Percentiles rank a stretch among this genome's conserved stretches.
These are phyloP conservation scores for Coemansia sp. DNA, from an alignment of 192 early-diverging fungal species.

Conservation along the genomic window DNA sequence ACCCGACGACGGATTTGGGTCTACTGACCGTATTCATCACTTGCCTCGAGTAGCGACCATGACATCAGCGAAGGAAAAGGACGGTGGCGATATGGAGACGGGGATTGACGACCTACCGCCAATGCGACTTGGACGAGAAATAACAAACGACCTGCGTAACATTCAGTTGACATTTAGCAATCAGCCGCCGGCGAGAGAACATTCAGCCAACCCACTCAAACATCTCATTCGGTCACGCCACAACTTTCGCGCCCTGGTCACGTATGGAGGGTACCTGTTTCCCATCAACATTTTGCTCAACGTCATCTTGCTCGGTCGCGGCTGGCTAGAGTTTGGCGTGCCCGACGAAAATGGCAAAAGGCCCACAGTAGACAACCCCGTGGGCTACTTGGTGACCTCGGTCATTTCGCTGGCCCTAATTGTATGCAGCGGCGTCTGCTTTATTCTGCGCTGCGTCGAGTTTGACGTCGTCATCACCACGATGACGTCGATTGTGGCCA, in stretches of 20 bases:
- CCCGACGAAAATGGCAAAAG: constrained; percentile 14
- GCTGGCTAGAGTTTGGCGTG: constrained; percentile 44
- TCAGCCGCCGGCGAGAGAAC: constrained; percentile 13
- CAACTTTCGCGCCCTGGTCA: constrained; percentile 57
- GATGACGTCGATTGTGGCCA: constrained; percentile 35
- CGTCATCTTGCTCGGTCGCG: constrained; percentile 52
- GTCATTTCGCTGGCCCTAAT: constrained; percentile 52
- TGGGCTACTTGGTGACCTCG: constrained; percentile 46
- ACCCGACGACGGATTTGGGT: not conserved
- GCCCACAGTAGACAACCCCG: constrained; percentile 38
- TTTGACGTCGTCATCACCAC: constrained; percentile 50
- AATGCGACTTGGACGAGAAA: constrained; percentile 36
- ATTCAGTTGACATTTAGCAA: constrained; percentile 51
- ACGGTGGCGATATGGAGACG: constrained; percentile 26
- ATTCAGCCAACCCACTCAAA: constrained; percentile 34
- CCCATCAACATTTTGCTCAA: constrained; percentile 58
- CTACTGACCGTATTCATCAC: constrained; percentile 17
- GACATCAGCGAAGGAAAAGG: constrained; percentile 31
- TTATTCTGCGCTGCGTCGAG: constrained; percentile 56
- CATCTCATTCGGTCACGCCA: constrained; percentile 48
- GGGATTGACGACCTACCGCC: constrained; percentile 48
- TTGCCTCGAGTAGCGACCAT: constrained; percentile 37
- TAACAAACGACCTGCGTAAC: constrained; percentile 52
- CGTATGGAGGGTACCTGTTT: constrained; percentile 54
- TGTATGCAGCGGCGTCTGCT: constrained; percentile 47